Evolutionary conservation across 139 green algal species (phyloP).

Genomic region (Coelastrella sp.): DNA sequence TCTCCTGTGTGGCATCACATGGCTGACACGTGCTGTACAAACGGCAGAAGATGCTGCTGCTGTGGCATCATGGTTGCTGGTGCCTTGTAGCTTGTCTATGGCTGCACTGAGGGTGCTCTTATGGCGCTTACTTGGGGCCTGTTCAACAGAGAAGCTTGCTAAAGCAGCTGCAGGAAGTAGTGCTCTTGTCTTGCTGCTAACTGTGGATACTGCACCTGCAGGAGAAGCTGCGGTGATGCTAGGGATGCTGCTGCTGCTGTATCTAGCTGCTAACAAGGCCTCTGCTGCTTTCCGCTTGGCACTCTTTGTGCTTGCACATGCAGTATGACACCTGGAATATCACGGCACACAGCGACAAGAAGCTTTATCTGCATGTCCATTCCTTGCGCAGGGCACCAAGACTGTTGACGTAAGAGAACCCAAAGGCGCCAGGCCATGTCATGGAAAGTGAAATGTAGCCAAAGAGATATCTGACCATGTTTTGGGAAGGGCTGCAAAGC

Average conservation of each 20-base stretch:
- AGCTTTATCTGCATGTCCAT: too few species aligned
- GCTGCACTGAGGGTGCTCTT: conserved; percentile 16
- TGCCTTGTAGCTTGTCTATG: conserved; percentile 13
- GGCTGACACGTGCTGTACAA: background rate
- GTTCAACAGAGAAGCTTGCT: too few species aligned
- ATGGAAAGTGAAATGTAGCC: too few species aligned
- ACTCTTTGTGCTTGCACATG: conserved; percentile 51
- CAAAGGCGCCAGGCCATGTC: too few species aligned
- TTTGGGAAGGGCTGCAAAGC: too few species aligned
- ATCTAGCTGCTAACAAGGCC: conserved; percentile 58
- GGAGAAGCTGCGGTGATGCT: background rate
- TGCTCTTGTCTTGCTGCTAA: background rate
- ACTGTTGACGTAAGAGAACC: too few species aligned
- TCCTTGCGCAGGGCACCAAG: too few species aligned
- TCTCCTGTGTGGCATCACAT: background rate
- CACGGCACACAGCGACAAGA: too few species aligned
- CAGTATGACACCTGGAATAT: background rate
- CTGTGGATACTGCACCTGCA: background rate
- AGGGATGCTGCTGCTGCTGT: conserved; percentile 19
- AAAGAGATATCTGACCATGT: too few species aligned
- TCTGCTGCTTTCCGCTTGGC: conserved; percentile 60
- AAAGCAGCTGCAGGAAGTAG: too few species aligned
- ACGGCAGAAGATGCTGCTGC: conserved; percentile 3
- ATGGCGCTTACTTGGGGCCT: conserved; percentile 6
- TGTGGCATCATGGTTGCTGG: background rate